phyloP scores from a whole-genome alignment of 257 asterid genomes.

The Solanum lycopersicoides region DNA sequence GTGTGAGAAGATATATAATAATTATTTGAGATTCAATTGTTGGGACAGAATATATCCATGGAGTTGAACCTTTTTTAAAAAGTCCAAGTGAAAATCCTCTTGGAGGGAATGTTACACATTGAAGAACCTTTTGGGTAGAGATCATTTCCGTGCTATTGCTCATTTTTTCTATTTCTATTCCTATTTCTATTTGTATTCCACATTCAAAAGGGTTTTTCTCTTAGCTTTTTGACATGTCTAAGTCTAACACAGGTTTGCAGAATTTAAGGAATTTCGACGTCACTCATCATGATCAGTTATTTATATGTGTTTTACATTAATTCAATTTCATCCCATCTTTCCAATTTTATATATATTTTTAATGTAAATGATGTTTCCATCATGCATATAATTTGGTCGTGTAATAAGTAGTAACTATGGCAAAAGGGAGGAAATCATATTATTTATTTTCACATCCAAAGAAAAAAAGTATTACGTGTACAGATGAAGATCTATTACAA shows the following conservation, averaged over 20 bases:
- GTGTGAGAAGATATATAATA: slow-evolving; percentile 5
- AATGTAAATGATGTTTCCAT: no score
- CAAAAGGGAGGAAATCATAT: no score
- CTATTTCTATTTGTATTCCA: neutral
- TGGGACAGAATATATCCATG: slow-evolving; percentile 7
- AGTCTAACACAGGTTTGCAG: neutral
- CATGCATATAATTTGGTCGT: no score
- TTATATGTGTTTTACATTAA: neutral
- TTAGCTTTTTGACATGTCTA: neutral
- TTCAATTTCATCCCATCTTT: neutral
- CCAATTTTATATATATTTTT: no score
- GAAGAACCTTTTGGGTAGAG: neutral
- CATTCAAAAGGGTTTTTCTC: neutral
- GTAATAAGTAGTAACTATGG: no score
- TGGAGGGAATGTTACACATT: neutral
- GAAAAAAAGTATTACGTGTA: no score
- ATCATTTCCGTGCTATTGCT: neutral
- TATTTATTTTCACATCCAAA: no score
- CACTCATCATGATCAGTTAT: neutral
- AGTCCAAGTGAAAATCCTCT: neutral
- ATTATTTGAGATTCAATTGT: slow-evolving; percentile 7
- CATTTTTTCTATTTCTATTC: neutral
- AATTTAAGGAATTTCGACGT: neutral
- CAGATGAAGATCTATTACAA: no score
- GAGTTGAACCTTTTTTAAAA: neutral